These are phyloP conservation scores for Claviceps quebecensis DNA, from an alignment of 2,329 filamentous ascomycete genomes.

Conservation along the genomic window DNA sequence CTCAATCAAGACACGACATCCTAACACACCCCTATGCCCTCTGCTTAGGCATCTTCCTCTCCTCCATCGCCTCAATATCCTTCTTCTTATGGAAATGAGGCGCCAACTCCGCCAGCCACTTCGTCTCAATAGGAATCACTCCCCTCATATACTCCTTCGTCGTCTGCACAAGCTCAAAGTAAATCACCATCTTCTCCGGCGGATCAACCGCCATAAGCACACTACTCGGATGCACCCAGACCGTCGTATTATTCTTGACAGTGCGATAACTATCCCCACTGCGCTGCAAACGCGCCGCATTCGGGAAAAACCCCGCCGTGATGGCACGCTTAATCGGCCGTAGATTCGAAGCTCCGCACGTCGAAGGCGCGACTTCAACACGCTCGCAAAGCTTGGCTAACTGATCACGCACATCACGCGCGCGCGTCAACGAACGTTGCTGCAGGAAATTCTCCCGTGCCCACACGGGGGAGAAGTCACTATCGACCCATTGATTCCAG, in stretches of 20 bases:
- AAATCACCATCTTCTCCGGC: conserved; percentile 67
- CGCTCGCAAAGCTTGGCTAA: conserved; percentile 84
- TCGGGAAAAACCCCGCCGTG: conserved; percentile 86
- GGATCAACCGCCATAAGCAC: conserved; percentile 69
- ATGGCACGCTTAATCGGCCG: conserved; percentile 72
- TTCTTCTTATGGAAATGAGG: conserved; percentile 92
- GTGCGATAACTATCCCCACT: conserved; percentile 82
- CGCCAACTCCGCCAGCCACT: conserved; percentile 79
- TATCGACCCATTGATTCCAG: conserved; percentile 91
- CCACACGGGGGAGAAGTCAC: conserved; percentile 80
- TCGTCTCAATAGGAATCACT: conserved; percentile 69
- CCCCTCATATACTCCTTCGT: conserved; percentile 88
- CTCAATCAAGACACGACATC: not conserved
- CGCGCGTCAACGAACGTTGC: conserved; percentile 75
- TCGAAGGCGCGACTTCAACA: conserved; percentile 66
- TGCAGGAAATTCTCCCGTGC: conserved; percentile 87
- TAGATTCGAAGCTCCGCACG: conserved; percentile 56
- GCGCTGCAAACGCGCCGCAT: conserved; percentile 70
- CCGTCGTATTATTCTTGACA: conserved; percentile 76
- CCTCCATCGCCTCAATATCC: conserved; percentile 71
- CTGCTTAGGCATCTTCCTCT: conserved; percentile 44
- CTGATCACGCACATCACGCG: conserved; percentile 84
- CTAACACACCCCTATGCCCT: conserved; percentile 5
- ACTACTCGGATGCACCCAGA: conserved; percentile 81
- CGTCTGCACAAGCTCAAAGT: conserved; percentile 70